phyloP scores from a whole-genome alignment of 257 asterid genomes.

The Handroanthus guayacan region DNA sequence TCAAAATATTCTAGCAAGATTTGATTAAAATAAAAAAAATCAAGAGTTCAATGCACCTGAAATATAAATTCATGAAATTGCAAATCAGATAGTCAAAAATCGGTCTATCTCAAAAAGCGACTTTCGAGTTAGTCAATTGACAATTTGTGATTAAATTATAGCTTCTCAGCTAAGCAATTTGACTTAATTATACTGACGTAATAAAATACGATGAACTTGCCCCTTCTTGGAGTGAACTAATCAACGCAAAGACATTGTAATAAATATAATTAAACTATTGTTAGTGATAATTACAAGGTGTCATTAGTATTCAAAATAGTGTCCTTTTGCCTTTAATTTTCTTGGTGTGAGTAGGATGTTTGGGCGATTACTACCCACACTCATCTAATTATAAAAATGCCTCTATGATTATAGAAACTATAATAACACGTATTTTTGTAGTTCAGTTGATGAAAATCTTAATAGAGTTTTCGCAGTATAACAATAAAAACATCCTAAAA shows the following conservation, averaged over 20 bases:
- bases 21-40: not conserved
- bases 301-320: slow-evolving; percentile 7
- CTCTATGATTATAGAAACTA: too few relatives aligned
- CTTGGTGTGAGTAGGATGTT: not conserved
- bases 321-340: not conserved
- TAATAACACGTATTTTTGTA: too few relatives aligned
- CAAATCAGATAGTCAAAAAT: not conserved
- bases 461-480: too few relatives aligned
- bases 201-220: not conserved
- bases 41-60: not conserved
- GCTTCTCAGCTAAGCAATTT: not conserved
- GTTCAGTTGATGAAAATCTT: too few relatives aligned
- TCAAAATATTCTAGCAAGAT: not conserved
- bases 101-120: not conserved
- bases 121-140: slow-evolving; percentile 2
- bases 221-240: slow-evolving; percentile 18
- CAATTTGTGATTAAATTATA: not conserved
- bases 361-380: not conserved
- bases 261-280: not conserved
- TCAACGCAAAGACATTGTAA: slow-evolving; percentile 1
- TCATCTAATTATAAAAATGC: too few relatives aligned
- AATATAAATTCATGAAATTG: not conserved
- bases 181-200: not conserved
- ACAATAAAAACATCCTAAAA: too few relatives aligned
- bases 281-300: not conserved